Evolutionary conservation across 2,329 filamentous ascomycete species (phyloP).

Genomic region (Ophiostoma triangulosporum): DNA sequence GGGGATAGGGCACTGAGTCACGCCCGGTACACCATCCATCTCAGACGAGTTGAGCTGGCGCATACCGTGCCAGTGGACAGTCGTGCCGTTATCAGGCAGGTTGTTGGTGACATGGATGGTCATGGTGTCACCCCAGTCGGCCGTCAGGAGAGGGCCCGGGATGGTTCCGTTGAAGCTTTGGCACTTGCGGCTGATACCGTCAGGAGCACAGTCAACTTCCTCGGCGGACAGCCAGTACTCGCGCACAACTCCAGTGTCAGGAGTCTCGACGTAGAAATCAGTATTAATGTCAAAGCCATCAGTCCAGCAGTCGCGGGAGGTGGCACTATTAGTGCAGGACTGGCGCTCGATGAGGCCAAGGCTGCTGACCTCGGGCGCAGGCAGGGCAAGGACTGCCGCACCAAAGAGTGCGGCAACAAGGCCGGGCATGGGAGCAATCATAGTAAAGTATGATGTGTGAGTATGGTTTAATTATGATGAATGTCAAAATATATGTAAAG

Average conservation of each 20-base stretch:
- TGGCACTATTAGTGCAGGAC: not conserved
- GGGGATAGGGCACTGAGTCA: conserved; percentile 29
- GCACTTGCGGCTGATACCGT: not conserved
- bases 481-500: not conserved
- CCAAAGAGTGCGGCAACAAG: not conserved
- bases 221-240: not conserved
- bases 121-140: conserved; percentile 25
- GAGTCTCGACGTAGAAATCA: not conserved
- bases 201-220: not conserved
- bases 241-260: not conserved
- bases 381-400: not conserved
- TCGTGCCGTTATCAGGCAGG: conserved; percentile 27
- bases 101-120: conserved; percentile 52
- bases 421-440: not conserved
- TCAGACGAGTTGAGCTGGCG: conserved; percentile 29
- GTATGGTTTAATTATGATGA: too few species aligned
- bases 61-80: conserved; percentile 37
- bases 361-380: not conserved
- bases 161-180: conserved; percentile 20
- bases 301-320: not conserved
- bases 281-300: not conserved
- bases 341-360: not conserved
- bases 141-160: conserved; percentile 21
- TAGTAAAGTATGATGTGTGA: too few species aligned
- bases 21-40: conserved; percentile 31